Base-by-base conservation (phyloP, 2,329 filamentous ascomycete species). In the Amauroascus verrucosus region DNA sequence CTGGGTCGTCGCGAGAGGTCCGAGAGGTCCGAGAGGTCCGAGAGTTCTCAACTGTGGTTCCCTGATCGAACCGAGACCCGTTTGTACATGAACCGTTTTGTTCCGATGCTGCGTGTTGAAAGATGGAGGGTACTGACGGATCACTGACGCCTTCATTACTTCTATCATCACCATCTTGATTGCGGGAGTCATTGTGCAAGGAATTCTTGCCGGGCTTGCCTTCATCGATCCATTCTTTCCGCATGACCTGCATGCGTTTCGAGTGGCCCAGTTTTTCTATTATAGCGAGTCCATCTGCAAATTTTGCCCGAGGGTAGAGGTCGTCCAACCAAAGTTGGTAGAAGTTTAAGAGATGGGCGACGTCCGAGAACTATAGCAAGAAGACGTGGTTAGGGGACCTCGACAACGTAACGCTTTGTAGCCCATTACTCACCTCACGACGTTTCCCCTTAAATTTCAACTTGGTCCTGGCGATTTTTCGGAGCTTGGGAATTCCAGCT, bases 301-400 rank as follows among this genome's bases (percentile, higher is more conserved):
- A 98, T 64, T 89, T 91, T 4, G 91, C 93, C 64, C 94, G 89
- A 11, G 93, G 93, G 64, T 90, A 98, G 11, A 98, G 76, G 64
- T 96, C 89, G 69, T 98, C 91, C 1, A 98, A 84, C 93, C 93
- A 98, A 53, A 95, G 71, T 67, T 97, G 93, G 66, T 97, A 98
- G 66, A 94, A 87, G 22, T 86, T 88, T 46, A 98, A 77, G 22
- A 98, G 77, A 14, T 83, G 81, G 0, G 84, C 80, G 9, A 89
- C 81, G 65, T 98, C 93, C 16, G 85, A 84, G 69, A 93, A 97
- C 83, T 91, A 51, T 44, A 40, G 8, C 22, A 22, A 22, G 14
- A 16, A 20, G 2, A 49, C 16, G 3, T 11, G 3, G 18, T 33
- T 8, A 48, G 16, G 11, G 22, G 26, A 11, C 16, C 24, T 37